Base-by-base conservation (phyloP, 2,329 filamentous ascomycete species). In the Knufia fluminis region DNA sequence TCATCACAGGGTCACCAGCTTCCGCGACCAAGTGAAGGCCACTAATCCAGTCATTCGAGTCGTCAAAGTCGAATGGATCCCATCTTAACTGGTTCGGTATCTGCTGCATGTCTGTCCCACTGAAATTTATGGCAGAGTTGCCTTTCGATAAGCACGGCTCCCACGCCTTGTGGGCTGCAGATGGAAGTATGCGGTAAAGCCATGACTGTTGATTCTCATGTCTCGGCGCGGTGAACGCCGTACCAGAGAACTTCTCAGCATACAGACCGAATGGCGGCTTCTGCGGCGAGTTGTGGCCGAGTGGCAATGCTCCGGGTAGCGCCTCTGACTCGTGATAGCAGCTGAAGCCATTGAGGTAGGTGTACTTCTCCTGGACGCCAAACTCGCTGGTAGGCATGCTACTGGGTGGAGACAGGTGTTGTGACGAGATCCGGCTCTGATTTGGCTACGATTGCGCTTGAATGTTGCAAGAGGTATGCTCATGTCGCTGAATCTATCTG, bases 11-110 rank as follows among this genome's bases (percentile, higher is more conserved):
- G 59, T 92, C 85, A 12, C 89, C 89, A 0, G 86, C 80, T 2
- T 86, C 86, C 1, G 85, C 86, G 9, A 94, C 74, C 17, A 90
- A 73, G 52, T 84, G 80, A 54, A 91, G 67, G 49, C 76, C 76
- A 59, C 83, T 77, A 17, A 84, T 78, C 80, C 80, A 85, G 59
- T 83, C 79, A 1, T 79, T 79, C 63, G 84, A 73, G 35, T 56
- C 53, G 55, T 86, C 80, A 43, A 89, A 71, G 58, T 88, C 82
- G 62, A 88, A 87, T 1, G 80, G 82, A 57, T 85, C 81, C 86
- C 86, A 92, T 57, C 85, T 78, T 24, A 91, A 72, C 66, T 91
- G 85, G 61, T 90, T 89, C 3, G 86, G 86, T 45, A 89, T n/a
- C n/a, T n/a, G n/a, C n/a, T n/a, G n/a, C n/a, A n/a, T n/a, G n/a